A percentile compares a stretch with the other conserved stretches of the same genome.
phyloP scores from a whole-genome alignment of 306 rosid genomes.

The Datisca glomerata region DNA sequence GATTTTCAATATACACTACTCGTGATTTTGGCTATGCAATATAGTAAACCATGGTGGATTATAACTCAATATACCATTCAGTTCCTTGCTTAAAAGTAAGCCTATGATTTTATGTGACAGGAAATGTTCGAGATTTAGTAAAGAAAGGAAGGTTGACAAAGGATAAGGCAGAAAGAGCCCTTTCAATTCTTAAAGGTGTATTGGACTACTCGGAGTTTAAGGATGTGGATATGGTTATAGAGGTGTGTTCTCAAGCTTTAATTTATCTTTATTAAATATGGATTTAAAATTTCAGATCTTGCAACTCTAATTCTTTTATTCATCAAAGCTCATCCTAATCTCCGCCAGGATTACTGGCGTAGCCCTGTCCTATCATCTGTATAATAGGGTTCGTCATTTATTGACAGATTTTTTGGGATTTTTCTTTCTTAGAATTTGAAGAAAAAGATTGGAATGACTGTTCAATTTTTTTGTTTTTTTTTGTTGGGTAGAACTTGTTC shows the following conservation, averaged over 20 bases:
- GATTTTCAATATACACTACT: no score
- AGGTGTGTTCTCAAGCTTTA: slow-evolving; percentile 32
- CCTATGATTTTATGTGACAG: slow-evolving; percentile 29
- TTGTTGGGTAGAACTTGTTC: no score
- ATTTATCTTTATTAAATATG: slow-evolving; percentile 1
- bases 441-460: no score
- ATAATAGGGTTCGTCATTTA: no score
- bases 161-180: slow-evolving; percentile 51
- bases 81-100: neutral
- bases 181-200: slow-evolving; percentile 69
- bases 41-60: neutral
- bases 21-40: slow-evolving; percentile 3
- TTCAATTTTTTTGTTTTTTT: no score
- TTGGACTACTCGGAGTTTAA: slow-evolving; percentile 72
- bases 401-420: no score
- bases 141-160: slow-evolving; percentile 52
- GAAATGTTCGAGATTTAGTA: slow-evolving; percentile 55
- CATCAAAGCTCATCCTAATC: no score
- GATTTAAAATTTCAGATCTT: no score
- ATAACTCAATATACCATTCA: neutral
- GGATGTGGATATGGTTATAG: slow-evolving; percentile 88
- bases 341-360: no score
- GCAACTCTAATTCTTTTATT: no score
- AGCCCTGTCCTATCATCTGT: no score
- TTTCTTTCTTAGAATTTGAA: no score